Conservation (phyloP, 2,329 filamentous ascomycete genomes). For the Penicillium sclerotiorum region DNA sequence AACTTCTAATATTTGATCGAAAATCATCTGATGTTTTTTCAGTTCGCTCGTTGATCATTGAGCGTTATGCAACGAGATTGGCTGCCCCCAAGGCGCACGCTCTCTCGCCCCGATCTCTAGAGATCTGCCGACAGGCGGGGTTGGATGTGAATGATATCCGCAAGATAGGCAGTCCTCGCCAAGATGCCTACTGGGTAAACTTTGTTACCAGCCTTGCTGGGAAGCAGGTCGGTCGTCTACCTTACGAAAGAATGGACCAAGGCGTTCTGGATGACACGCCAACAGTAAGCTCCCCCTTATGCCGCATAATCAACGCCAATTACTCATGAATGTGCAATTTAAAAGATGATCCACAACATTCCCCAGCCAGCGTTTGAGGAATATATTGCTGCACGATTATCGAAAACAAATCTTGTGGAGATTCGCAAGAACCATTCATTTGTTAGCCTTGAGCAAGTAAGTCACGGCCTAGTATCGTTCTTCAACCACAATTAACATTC, state of each 20-base stretch:
- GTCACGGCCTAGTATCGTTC: no score
- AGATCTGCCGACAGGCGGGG: conserved; percentile 31
- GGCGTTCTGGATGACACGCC: conserved; percentile 40
- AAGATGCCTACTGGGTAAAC: conserved; percentile 46
- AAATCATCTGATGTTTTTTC: neutral
- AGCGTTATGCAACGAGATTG: conserved; percentile 29
- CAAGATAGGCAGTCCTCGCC: conserved; percentile 19
- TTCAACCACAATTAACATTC: neutral
- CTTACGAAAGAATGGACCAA: conserved; percentile 29
- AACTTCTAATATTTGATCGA: neutral
- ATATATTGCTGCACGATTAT: conserved; percentile 31
- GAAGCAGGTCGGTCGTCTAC: conserved; percentile 39
- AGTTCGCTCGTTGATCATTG: conserved; percentile 33
- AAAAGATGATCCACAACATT: conserved; percentile 48
- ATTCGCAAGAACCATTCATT: conserved; percentile 22
- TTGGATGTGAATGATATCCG: conserved; percentile 29
- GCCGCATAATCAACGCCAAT: no score
- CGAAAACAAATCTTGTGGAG: conserved; percentile 16
- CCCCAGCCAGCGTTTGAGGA: conserved; percentile 47
- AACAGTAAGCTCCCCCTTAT: conserved; percentile 22
- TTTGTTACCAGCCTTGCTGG: conserved; percentile 44
- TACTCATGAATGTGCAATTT: neutral
- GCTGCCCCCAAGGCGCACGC: conserved; percentile 35
- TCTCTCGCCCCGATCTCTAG: conserved; percentile 31
- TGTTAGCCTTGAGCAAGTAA: conserved; percentile 37